Evolutionary conservation across 352 stramenopile species (phyloP).

Genomic region (Thraustotheca clavata): DNA sequence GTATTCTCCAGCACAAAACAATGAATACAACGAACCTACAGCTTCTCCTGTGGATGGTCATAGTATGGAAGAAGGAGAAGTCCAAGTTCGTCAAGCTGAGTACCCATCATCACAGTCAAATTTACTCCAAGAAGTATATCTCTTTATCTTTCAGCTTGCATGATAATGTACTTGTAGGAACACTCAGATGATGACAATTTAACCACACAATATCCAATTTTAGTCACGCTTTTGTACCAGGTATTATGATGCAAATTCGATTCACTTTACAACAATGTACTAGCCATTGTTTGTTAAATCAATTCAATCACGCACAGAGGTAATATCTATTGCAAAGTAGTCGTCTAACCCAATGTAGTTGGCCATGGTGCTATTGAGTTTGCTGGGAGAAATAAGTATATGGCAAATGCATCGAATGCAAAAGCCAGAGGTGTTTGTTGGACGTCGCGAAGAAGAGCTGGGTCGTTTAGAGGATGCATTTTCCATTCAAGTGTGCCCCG

Average conservation of each 20-base stretch:
- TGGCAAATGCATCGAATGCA: conserved; percentile 89
- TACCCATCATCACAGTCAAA: too few species aligned
- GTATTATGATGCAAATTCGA: neutral
- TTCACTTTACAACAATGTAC: neutral
- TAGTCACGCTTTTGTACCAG: conserved; percentile 18
- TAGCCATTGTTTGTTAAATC: conserved; percentile 15
- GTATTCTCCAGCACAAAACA: neutral
- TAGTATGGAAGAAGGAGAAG: too few species aligned
- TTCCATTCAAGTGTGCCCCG: conserved; percentile 66
- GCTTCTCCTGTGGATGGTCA: too few species aligned
- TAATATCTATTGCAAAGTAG: neutral
- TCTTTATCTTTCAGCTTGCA: too few species aligned
- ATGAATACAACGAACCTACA: too few species aligned
- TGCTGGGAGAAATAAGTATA: conserved; percentile 67
- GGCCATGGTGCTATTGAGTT: conserved; percentile 54
- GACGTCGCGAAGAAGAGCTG: conserved; percentile 58
- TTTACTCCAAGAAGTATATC: too few species aligned
- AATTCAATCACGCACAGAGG: conserved; percentile 8
- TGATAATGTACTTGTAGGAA: too few species aligned
- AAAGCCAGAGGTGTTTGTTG: conserved; percentile 56
- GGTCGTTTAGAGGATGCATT: conserved; percentile 75
- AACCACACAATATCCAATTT: neutral
- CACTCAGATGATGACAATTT: neutral
- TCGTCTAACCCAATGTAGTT: conserved; percentile 29
- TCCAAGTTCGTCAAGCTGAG: too few species aligned